These are phyloP conservation scores for Limnanthes douglasii DNA, from an alignment of 345 rosid species.

Conservation along the genomic window DNA sequence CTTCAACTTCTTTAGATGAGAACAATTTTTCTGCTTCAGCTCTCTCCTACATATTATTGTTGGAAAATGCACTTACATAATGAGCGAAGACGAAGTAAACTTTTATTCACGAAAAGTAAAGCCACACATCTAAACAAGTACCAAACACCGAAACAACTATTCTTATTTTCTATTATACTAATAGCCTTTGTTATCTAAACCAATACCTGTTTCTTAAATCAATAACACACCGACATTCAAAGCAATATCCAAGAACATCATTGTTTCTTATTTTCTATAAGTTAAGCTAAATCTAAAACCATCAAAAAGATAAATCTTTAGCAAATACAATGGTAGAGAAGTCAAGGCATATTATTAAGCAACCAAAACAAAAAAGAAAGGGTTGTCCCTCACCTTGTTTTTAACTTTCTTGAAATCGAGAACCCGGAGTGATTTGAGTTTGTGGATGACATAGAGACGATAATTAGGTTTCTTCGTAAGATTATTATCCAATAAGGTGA, in stretches of 20 bases:
- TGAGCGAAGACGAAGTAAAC: too few relatives aligned
- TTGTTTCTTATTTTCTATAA: too few relatives aligned
- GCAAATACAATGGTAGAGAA: background rate
- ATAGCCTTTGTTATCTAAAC: background rate
- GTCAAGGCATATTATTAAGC: too few relatives aligned
- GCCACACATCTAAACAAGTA: too few relatives aligned
- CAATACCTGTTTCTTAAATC: background rate
- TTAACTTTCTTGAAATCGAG: slow-evolving; percentile 94
- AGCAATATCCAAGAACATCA: too few relatives aligned
- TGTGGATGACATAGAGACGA: slow-evolving; percentile 84
- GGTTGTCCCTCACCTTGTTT: slow-evolving; percentile 71
- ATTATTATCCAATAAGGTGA: slow-evolving; percentile 83
- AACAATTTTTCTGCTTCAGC: slow-evolving; percentile 68
- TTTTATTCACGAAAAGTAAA: too few relatives aligned
- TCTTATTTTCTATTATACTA: background rate
- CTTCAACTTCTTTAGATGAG: slow-evolving; percentile 87
- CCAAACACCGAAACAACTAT: too few relatives aligned
- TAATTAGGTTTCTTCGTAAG: slow-evolving; percentile 87
- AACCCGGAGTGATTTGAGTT: slow-evolving; percentile 70
- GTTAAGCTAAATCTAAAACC: too few relatives aligned
- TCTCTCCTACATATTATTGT: slow-evolving; percentile 96
- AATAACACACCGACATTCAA: too few relatives aligned
- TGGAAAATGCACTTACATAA: too few relatives aligned
- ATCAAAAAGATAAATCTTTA: background rate
- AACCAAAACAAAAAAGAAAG: slow-evolving; percentile 4